A percentile compares a stretch with the other conserved stretches of the same genome.
phyloP scores from a whole-genome alignment of 2,329 filamentous ascomycete species.

The Drechslera avenae region DNA sequence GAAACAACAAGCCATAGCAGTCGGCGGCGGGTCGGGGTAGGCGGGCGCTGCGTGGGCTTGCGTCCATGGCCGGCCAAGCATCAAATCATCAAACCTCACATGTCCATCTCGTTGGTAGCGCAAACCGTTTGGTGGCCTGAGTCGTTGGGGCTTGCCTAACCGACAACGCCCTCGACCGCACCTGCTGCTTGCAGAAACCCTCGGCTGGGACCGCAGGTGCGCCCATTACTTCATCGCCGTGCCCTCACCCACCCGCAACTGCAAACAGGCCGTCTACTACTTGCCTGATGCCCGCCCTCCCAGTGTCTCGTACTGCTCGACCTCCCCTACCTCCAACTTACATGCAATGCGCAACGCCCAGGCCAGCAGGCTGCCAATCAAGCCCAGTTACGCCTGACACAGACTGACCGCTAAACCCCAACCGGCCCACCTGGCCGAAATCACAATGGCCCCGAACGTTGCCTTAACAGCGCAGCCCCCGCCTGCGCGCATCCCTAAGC shows the following conservation, averaged over 20 bases:
- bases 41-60: not conserved
- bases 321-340: slow-evolving; percentile 11
- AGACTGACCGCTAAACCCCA: slow-evolving; percentile 26
- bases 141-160: slow-evolving; percentile 13
- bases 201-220: not conserved
- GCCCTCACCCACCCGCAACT: not conserved
- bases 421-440: slow-evolving; percentile 27
- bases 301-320: slow-evolving; percentile 2
- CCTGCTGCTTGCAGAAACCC: slow-evolving; percentile 13
- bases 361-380: slow-evolving; percentile 29
- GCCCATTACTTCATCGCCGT: slow-evolving; percentile 1
- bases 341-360: slow-evolving; percentile 24
- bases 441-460: slow-evolving; percentile 37
- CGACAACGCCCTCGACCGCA: slow-evolving; percentile 6
- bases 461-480: slow-evolving; percentile 34
- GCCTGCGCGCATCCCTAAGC: slow-evolving; percentile 41
- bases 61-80: too few relatives aligned
- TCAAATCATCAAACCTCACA: not conserved
- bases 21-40: too few relatives aligned
- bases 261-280: slow-evolving; percentile 4
- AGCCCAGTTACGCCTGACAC: slow-evolving; percentile 13
- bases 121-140: slow-evolving; percentile 7
- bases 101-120: not conserved
- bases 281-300: slow-evolving; percentile 2
- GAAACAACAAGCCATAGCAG: slow-evolving; percentile 9